These are phyloP conservation scores for Elsinoe fawcettii DNA, from an alignment of 2,329 filamentous ascomycete species.

Conservation along the genomic window DNA sequence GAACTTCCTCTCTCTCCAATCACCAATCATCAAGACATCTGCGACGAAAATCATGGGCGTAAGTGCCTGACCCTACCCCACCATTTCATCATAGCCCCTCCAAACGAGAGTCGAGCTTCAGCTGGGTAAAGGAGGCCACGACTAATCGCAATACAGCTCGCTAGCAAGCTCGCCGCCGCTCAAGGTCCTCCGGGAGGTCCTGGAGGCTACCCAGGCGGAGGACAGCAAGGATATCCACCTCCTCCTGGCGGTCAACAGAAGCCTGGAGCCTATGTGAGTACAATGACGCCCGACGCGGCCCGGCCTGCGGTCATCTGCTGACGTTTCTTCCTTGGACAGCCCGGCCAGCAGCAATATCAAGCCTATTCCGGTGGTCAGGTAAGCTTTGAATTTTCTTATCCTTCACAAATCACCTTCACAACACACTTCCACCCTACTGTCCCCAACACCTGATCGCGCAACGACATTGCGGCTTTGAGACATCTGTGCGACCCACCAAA, in stretches of 20 bases:
- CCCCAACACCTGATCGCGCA: background rate
- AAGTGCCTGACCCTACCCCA: background rate
- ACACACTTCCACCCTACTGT: background rate
- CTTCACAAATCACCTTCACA: background rate
- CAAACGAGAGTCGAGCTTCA: slow-evolving; percentile 1
- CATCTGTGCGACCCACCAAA: slow-evolving; percentile 17
- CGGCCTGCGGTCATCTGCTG: slow-evolving; percentile 19
- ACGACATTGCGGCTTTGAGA: background rate
- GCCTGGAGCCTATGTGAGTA: slow-evolving; percentile 48
- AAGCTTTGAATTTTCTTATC: slow-evolving; percentile 12
- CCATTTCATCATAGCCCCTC: slow-evolving; percentile 5
- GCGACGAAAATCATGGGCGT: background rate
- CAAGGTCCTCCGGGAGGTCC: slow-evolving; percentile 24
- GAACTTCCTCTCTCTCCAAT: background rate
- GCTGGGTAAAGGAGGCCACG: background rate
- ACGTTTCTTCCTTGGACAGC: slow-evolving; percentile 22
- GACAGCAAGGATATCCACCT: slow-evolving; percentile 23
- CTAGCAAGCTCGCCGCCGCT: slow-evolving; percentile 41
- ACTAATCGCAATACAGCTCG: slow-evolving; percentile 30
- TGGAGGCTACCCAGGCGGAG: slow-evolving; percentile 23
- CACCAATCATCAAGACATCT: background rate
- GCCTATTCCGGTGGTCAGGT: slow-evolving; percentile 21
- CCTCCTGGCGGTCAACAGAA: slow-evolving; percentile 20
- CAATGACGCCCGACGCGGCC: slow-evolving; percentile 13
- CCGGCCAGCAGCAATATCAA: slow-evolving; percentile 44